A percentile compares a stretch with the other conserved stretches of the same genome.
phyloP scores from a whole-genome alignment of 2,329 filamentous ascomycete genomes.

The Apiospora hydei region DNA sequence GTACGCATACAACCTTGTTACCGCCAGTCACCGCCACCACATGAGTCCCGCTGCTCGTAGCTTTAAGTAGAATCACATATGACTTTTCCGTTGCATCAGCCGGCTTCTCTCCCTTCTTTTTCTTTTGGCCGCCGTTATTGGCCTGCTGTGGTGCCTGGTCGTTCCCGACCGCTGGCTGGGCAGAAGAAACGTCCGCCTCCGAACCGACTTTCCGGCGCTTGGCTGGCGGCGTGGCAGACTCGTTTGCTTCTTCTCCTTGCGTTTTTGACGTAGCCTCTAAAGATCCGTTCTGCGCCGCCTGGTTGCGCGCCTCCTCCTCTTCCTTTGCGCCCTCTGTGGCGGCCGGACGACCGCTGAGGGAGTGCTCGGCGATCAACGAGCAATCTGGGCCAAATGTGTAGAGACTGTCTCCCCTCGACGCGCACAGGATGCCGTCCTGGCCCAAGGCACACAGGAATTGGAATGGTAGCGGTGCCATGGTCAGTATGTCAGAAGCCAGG shows the following conservation, averaged over 20 bases:
- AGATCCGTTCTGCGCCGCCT: neutral
- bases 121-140: neutral
- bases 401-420: slow-evolving; percentile 27
- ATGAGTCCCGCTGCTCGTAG: slow-evolving; percentile 70
- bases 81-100: neutral
- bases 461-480: slow-evolving; percentile 25
- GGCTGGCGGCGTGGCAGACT: slow-evolving; percentile 7
- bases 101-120: slow-evolving; percentile 5
- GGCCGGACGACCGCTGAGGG: slow-evolving; percentile 23
- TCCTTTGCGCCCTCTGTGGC: slow-evolving; percentile 14
- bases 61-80: slow-evolving; percentile 71
- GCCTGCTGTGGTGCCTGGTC: neutral
- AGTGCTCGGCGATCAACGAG: slow-evolving; percentile 16
- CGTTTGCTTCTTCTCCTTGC: slow-evolving; percentile 3
- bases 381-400: slow-evolving; percentile 28
- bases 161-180: neutral
- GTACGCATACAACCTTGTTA: slow-evolving; percentile 89
- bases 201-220: slow-evolving; percentile 23
- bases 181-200: neutral
- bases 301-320: neutral
- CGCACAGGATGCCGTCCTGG: slow-evolving; percentile 24
- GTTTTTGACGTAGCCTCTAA: neutral
- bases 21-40: slow-evolving; percentile 84
- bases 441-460: slow-evolving; percentile 27
- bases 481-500: neutral